Conservation (phyloP, 805 yeast species). For the Scheffersomyces coipomensis region DNA sequence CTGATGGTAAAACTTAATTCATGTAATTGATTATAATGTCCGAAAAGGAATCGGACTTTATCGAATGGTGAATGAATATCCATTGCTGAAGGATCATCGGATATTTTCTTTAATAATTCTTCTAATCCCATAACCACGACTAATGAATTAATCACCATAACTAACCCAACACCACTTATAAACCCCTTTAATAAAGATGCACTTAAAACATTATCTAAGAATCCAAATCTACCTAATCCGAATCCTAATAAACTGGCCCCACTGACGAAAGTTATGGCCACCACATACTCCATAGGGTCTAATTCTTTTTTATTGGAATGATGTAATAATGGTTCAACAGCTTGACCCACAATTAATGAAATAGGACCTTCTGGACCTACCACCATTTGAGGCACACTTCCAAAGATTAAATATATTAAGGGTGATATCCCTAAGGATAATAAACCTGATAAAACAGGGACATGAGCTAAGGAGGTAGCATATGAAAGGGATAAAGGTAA, state of each 20-base stretch:
- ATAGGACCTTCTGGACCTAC: conserved; percentile 49
- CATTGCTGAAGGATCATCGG: conserved; percentile 27
- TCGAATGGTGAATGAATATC: conserved; percentile 62
- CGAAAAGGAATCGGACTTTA: conserved; percentile 57
- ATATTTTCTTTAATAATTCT: conserved; percentile 37
- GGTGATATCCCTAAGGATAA: conserved; percentile 40
- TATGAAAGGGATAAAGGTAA: conserved; percentile 69
- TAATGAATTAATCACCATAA: conserved; percentile 57
- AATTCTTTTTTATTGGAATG: conserved; percentile 26
- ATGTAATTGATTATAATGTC: conserved; percentile 50
- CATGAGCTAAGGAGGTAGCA: conserved; percentile 42
- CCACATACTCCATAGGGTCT: conserved; percentile 54
- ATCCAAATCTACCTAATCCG: conserved; percentile 84
- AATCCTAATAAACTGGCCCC: conserved; percentile 71
- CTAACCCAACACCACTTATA: conserved; percentile 43
- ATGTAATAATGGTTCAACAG: conserved; percentile 42
- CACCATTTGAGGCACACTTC: conserved; percentile 46
- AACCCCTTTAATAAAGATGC: conserved; percentile 43
- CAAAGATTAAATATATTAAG: conserved; percentile 38
- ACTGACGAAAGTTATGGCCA: conserved; percentile 68
- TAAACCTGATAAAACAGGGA: conserved; percentile 40
- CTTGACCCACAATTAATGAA: conserved; percentile 45
- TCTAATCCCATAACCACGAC: conserved; percentile 72
- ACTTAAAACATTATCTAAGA: conserved; percentile 44
- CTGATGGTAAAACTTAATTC: conserved; percentile 63